A percentile compares a stretch with the other conserved stretches of the same genome.
phyloP scores from a whole-genome alignment of 2,329 filamentous ascomycete genomes.

The Aspergillus melleus region DNA sequence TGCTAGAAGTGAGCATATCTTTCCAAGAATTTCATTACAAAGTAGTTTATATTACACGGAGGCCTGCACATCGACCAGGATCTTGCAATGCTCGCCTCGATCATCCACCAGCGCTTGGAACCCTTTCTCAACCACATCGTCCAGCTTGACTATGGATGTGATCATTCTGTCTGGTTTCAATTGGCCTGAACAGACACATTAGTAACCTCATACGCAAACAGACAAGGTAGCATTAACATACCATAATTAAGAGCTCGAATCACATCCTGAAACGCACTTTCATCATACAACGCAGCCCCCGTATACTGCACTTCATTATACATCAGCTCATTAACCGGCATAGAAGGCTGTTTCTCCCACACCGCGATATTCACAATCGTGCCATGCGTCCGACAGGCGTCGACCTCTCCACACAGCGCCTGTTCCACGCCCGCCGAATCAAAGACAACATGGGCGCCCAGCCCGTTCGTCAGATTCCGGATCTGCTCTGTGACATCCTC shows the following conservation, averaged over 20 bases:
- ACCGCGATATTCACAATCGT: slow-evolving; percentile 66
- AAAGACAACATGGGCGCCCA: slow-evolving; percentile 60
- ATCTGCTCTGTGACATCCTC: slow-evolving; percentile 48
- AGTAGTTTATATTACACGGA: background rate
- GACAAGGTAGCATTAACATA: slow-evolving; percentile 1
- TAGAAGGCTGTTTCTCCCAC: slow-evolving; percentile 58
- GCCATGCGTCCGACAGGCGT: slow-evolving; percentile 54
- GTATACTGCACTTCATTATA: slow-evolving; percentile 55
- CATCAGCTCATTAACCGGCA: slow-evolving; percentile 56
- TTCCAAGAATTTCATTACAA: too few relatives aligned
- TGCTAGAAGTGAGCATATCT: too few relatives aligned
- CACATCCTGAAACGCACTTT: slow-evolving; percentile 58
- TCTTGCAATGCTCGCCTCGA: slow-evolving; percentile 64
- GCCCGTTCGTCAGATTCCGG: slow-evolving; percentile 47
- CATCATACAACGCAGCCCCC: slow-evolving; percentile 51
- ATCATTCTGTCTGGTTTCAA: slow-evolving; percentile 58
- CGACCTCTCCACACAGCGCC: slow-evolving; percentile 48
- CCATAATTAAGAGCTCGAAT: slow-evolving; percentile 50
- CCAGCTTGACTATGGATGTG: slow-evolving; percentile 57
- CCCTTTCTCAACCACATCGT: slow-evolving; percentile 58
- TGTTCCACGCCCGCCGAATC: slow-evolving; percentile 63
- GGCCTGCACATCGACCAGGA: slow-evolving; percentile 40
- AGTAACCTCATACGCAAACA: too few relatives aligned
- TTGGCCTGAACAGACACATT: background rate
- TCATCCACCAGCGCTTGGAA: slow-evolving; percentile 58